Evolutionary conservation across 306 rosid genomes (phyloP).

Genomic region (Castanospermum australe): DNA sequence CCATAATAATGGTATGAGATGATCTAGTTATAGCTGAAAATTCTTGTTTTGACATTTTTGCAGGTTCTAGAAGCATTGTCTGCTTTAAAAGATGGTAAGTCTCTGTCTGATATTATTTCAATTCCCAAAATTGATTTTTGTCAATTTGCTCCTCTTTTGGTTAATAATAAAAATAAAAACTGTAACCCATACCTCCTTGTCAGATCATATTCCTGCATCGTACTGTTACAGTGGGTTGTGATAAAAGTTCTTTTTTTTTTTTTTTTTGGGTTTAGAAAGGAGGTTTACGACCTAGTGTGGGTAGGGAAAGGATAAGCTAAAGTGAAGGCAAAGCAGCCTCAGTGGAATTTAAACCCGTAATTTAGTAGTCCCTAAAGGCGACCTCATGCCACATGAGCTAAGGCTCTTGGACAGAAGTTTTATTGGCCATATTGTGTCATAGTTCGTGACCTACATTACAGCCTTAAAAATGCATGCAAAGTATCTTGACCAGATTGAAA

Average conservation of each 20-base stretch:
- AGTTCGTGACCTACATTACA: constrained; percentile 2
- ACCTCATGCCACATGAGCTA: no score
- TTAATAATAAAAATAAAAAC: not conserved
- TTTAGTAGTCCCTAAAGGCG: no score
- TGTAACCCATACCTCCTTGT: not conserved
- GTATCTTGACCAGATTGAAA: not conserved
- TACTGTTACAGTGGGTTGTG: not conserved
- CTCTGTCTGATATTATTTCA: constrained; percentile 10
- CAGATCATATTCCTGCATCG: not conserved
- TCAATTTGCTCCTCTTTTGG: constrained; percentile 8
- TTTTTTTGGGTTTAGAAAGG: no score
- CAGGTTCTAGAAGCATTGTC: constrained; percentile 67
- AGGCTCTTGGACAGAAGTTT: no score
- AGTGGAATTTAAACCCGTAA: no score
- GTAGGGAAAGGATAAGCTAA: no score
- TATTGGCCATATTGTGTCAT: not conserved
- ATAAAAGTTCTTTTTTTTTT: no score
- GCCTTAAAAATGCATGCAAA: not conserved
- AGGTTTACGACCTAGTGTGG: no score
- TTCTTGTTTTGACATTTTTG: constrained; percentile 23
- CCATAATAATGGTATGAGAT: not conserved
- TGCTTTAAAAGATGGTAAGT: constrained; percentile 72
- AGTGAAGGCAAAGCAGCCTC: no score
- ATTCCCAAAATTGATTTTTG: not conserved
- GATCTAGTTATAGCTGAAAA: constrained; percentile 17